Conservation (phyloP, 768 basidiomycete species). For the Tephrocybe sp. region DNA sequence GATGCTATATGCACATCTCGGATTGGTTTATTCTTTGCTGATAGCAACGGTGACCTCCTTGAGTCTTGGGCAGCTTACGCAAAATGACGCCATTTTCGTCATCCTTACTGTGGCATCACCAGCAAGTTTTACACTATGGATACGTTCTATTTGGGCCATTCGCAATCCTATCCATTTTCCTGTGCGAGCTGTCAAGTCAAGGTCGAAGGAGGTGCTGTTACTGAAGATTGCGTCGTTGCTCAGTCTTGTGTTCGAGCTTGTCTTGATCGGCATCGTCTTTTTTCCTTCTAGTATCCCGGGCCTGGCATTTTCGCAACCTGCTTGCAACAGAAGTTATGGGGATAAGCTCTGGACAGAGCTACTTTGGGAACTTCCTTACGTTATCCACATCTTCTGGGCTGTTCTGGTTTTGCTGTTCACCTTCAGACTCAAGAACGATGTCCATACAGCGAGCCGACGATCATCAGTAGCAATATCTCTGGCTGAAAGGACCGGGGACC, state of each 20-base stretch:
- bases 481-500: too few relatives aligned
- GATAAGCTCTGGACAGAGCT: conserved; percentile 6
- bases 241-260: background rate
- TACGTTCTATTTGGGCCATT: background rate
- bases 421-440: too few relatives aligned
- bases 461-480: too few relatives aligned
- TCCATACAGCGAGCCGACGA: too few relatives aligned
- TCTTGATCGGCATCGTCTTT: background rate
- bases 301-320: conserved; percentile 5
- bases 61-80: background rate
- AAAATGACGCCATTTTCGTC: background rate
- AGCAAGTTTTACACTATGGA: background rate
- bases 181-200: background rate
- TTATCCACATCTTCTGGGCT: background rate
- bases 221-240: background rate
- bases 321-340: conserved; percentile 3
- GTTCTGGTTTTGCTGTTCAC: background rate
- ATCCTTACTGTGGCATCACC: background rate
- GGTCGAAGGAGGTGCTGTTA: background rate
- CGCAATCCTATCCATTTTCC: background rate
- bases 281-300: background rate
- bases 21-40: background rate
- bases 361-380: conserved; percentile 5
- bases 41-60: background rate
- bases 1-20: conserved; percentile 1